These are phyloP conservation scores for Eucalyptus rudis DNA, from an alignment of 345 rosid species.

Conservation along the genomic window DNA sequence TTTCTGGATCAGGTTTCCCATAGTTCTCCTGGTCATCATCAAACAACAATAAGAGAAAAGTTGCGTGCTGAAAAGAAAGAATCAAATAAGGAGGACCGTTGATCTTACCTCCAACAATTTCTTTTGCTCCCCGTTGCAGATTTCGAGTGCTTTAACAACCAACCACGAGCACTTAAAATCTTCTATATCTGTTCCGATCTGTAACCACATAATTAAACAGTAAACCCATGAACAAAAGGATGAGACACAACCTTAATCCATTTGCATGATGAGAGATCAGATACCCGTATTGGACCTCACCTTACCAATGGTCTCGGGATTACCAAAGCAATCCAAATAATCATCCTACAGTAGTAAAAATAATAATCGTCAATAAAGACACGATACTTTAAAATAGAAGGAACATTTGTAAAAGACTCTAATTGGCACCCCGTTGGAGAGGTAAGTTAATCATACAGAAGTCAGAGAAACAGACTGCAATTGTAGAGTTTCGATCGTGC, in stretches of 20 bases:
- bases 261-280: not conserved
- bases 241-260: not conserved
- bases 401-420: not conserved
- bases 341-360: slow-evolving; percentile 41
- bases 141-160: slow-evolving; percentile 69
- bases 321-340: slow-evolving; percentile 76
- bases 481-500: not conserved
- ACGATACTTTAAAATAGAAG: not conserved
- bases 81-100: not conserved
- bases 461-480: not conserved
- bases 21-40: slow-evolving; percentile 47
- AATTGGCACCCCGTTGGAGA: not conserved
- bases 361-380: not conserved
- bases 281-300: slow-evolving; percentile 11
- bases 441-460: not conserved
- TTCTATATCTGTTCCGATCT: slow-evolving; percentile 85
- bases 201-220: not conserved
- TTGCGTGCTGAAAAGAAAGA: not conserved
- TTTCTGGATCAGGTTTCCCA: slow-evolving; percentile 50
- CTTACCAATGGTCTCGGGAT: slow-evolving; percentile 65
- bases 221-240: not conserved
- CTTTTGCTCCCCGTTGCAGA: slow-evolving; percentile 53
- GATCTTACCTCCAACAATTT: slow-evolving; percentile 36
- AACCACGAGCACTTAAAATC: slow-evolving; percentile 90
- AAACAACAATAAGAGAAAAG: not conserved